phyloP scores from a whole-genome alignment of 805 yeast species.

The Yamadazyma olivae region DNA sequence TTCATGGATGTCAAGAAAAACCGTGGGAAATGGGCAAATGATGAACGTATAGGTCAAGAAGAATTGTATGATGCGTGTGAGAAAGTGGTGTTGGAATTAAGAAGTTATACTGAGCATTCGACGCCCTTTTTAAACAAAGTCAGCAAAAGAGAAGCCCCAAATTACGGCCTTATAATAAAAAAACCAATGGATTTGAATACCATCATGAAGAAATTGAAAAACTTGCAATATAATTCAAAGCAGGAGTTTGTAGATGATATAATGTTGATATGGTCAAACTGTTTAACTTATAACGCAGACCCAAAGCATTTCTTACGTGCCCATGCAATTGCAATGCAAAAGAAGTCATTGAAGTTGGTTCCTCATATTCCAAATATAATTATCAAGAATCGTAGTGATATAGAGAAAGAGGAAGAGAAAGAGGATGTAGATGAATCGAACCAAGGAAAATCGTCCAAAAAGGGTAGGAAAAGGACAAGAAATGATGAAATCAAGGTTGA shows the following conservation, averaged over 20 bases:
- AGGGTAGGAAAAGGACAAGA: conserved; percentile 39
- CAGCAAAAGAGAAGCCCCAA: conserved; percentile 97
- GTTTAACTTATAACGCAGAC: conserved; percentile 89
- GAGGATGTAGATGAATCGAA: conserved; percentile 24
- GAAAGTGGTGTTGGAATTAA: conserved; percentile 82
- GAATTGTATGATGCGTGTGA: conserved; percentile 97
- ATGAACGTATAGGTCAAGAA: conserved; percentile 93
- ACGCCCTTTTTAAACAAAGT: conserved; percentile 94
- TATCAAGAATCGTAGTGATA: conserved; percentile 67
- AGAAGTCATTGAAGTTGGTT: conserved; percentile 68
- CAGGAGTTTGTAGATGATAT: conserved; percentile 92
- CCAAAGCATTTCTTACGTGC: conserved; percentile 88
- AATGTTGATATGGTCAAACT: conserved; percentile 93
- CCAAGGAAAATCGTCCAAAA: conserved; percentile 37
- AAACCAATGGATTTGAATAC: conserved; percentile 96
- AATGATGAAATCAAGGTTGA: conserved; percentile 34
- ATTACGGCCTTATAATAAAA: conserved; percentile 84
- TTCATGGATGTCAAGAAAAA: conserved; percentile 92
- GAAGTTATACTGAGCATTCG: conserved; percentile 94
- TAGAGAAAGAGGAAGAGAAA: conserved; percentile 59
- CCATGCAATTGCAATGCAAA: conserved; percentile 96
- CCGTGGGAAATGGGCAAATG: conserved; percentile 97
- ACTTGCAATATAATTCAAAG: conserved; percentile 78
- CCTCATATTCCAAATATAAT: conserved; percentile 90
- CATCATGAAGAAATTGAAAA: conserved; percentile 83